These are phyloP conservation scores for Tagetes erecta DNA, from an alignment of 129 eudicot species.

Conservation along the genomic window DNA sequence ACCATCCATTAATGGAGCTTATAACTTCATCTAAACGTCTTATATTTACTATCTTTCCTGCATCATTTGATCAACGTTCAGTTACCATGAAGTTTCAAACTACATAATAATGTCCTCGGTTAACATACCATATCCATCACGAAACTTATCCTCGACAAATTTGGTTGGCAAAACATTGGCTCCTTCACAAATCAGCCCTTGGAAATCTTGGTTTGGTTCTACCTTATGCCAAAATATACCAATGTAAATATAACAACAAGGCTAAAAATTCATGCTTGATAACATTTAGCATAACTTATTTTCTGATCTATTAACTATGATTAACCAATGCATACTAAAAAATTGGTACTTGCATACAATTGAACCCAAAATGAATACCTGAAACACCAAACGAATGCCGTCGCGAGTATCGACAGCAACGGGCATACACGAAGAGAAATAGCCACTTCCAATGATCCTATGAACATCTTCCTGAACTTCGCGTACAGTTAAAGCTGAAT, in stretches of 20 bases:
- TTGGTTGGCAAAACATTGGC: conserved; percentile 92
- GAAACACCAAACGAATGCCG: conserved; percentile 87
- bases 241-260: conserved; percentile 23
- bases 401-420: conserved; percentile 96
- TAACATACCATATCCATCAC: conserved; percentile 87
- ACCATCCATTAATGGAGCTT: conserved; percentile 88
- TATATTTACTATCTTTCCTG: conserved; percentile 95
- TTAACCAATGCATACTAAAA: conserved; percentile 1
- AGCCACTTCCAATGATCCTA: conserved; percentile 86
- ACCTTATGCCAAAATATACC: conserved; percentile 75
- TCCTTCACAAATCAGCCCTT: conserved; percentile 98
- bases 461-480: conserved; percentile 98
- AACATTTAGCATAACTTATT: conserved; percentile 8
- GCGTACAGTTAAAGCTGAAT: conserved; percentile 75
- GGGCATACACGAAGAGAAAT: conserved; percentile 81
- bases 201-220: conserved; percentile 99
- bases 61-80: conserved; percentile 58
- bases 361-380: conserved; percentile 48
- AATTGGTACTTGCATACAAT: background rate
- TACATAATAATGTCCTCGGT: background rate
- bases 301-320: conserved; percentile 1
- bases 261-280: no score
- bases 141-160: conserved; percentile 90
- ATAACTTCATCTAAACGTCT: conserved; percentile 84
- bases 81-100: conserved; percentile 18